Conservation (phyloP, 106 monocot species). For the Acorus calamus region DNA sequence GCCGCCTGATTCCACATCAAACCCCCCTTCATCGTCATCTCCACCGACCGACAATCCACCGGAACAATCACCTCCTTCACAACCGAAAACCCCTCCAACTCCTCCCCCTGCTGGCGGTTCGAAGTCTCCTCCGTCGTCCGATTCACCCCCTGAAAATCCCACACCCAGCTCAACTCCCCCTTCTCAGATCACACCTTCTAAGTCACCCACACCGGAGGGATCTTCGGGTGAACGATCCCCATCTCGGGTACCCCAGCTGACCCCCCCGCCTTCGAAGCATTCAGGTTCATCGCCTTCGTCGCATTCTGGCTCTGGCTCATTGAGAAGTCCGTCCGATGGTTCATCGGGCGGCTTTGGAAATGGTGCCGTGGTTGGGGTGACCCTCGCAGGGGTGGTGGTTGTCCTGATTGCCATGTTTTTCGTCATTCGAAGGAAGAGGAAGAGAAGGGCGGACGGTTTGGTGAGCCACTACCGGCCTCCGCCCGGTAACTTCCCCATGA, state of each 20-base stretch:
- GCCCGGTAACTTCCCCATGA: constrained; percentile 17
- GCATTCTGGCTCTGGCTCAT: neutral
- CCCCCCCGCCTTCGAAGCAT: neutral
- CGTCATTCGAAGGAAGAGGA: constrained; percentile 20
- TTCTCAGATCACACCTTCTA: neutral
- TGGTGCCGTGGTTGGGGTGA: constrained; percentile 21
- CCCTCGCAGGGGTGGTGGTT: constrained; percentile 23
- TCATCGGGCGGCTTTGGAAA: neutral
- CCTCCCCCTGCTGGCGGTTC: neutral
- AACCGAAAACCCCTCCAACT: constrained; percentile 4
- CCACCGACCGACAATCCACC: constrained; percentile 3
- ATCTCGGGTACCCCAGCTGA: neutral
- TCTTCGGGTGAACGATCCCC: too few species aligned
- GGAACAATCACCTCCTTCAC: neutral
- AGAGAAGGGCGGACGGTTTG: constrained; percentile 14
- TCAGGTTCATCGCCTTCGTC: constrained; percentile 4
- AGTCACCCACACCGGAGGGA: neutral
- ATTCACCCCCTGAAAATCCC: constrained; percentile 5
- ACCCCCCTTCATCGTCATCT: neutral
- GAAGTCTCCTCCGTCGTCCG: constrained; percentile 2
- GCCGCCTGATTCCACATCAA: neutral
- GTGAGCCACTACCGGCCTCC: constrained; percentile 16
- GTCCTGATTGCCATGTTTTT: constrained; percentile 18
- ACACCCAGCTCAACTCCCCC: constrained; percentile 5
- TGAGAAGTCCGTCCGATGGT: constrained; percentile 1